Evolutionary conservation across 495 filamentous ascomycete genomes (phyloP).

Genomic region (Tuber calosporum): DNA sequence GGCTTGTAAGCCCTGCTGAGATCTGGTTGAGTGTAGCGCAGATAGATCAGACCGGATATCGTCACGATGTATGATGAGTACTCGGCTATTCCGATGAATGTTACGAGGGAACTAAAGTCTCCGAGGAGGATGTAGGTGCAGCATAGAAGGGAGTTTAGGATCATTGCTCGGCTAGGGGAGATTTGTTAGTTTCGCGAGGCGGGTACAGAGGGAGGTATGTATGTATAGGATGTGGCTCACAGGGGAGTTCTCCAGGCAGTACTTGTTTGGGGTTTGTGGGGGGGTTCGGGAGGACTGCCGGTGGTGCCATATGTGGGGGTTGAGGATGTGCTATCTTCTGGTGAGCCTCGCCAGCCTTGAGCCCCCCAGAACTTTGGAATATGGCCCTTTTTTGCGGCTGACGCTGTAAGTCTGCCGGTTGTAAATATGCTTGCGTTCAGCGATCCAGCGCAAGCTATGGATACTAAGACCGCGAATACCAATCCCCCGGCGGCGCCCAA

Average conservation of each 20-base stretch:
- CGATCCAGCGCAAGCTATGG: conserved; percentile 51
- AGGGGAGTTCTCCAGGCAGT: not conserved
- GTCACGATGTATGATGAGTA: not conserved
- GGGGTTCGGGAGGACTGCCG: not conserved
- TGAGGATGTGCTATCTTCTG: not conserved
- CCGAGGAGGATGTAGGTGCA: not conserved
- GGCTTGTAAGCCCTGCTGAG: not conserved
- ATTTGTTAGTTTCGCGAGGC: not conserved
- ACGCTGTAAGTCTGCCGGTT: conserved; percentile 52
- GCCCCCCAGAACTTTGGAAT: conserved; percentile 47
- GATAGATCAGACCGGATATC: not conserved
- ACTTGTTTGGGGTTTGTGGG: not conserved
- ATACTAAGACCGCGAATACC: conserved; percentile 48
- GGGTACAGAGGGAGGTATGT: not conserved
- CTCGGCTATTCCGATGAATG: not conserved
- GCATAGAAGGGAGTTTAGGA: not conserved
- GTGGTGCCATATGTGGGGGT: not conserved
- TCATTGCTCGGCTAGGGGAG: not conserved
- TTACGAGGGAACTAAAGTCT: not conserved
- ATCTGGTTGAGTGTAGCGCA: not conserved
- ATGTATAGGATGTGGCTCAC: not conserved
- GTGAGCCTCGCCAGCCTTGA: conserved; percentile 40
- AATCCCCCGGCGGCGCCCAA: conserved; percentile 50
- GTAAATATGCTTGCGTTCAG: conserved; percentile 54
- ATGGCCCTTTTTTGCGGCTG: conserved; percentile 51